phyloP scores from a whole-genome alignment of 805 yeast genomes.

The Suhomyces faveliae region DNA sequence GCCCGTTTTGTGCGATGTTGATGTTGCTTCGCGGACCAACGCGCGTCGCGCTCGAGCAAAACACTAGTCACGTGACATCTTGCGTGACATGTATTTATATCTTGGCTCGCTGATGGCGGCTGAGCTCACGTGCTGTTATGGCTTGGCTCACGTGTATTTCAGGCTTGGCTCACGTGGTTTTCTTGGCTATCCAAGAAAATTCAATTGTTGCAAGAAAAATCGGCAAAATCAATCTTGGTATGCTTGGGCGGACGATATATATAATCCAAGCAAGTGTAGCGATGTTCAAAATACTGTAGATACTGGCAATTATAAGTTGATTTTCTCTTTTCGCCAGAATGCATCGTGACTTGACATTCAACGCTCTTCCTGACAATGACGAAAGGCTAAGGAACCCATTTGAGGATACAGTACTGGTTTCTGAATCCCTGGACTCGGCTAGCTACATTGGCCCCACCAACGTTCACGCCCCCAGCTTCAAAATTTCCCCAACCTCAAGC shows the following conservation, averaged over 20 bases:
- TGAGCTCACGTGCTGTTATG: too few species aligned
- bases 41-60: too few species aligned
- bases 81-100: too few species aligned
- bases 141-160: too few species aligned
- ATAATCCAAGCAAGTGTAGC: background rate
- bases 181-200: slow-evolving; percentile 1
- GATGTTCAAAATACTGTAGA: too few species aligned
- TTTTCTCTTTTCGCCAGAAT: background rate
- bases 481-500: too few species aligned
- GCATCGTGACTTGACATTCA: slow-evolving; percentile 16
- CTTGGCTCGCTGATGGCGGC: too few species aligned
- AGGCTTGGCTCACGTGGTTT: background rate
- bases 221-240: slow-evolving; percentile 1
- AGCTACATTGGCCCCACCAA: background rate
- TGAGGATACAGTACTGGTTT: slow-evolving; percentile 1
- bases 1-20: too few species aligned
- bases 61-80: too few species aligned
- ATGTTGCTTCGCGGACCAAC: too few species aligned
- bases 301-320: background rate
- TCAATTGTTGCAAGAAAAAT: slow-evolving; percentile 5
- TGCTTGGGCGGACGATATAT: background rate
- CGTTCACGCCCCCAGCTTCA: background rate
- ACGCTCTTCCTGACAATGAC: slow-evolving; percentile 13
- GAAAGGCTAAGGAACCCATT: slow-evolving; percentile 3
- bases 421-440: background rate